phyloP scores from a whole-genome alignment of 2,329 filamentous ascomycete genomes.

The Plenodomus lindquistii region DNA sequence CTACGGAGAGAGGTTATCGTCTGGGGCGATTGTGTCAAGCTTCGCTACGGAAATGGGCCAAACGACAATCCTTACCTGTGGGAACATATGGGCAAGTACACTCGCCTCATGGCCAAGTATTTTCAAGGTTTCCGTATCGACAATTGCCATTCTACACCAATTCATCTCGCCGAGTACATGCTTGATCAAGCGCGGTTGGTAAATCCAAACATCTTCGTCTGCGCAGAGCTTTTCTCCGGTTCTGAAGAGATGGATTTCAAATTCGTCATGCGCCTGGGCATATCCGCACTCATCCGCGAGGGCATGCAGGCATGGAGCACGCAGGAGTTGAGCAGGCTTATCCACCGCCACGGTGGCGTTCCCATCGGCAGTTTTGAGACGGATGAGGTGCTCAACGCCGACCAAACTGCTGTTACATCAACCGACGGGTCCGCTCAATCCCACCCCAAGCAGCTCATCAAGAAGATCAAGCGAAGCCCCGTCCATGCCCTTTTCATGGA shows the following conservation, averaged over 20 bases:
- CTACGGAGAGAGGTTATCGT: constrained; percentile 95
- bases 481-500: constrained; percentile 98
- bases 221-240: constrained; percentile 93
- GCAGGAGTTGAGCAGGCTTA: constrained; percentile 85
- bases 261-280: constrained; percentile 88
- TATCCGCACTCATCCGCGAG: constrained; percentile 91
- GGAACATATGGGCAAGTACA: constrained; percentile 95
- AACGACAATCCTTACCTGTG: constrained; percentile 91
- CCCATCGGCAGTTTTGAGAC: constrained; percentile 97
- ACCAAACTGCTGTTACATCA: constrained; percentile 42
- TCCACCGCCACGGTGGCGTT: constrained; percentile 89
- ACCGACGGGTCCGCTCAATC: constrained; percentile 29
- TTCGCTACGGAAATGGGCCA: constrained; percentile 80
- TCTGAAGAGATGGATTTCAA: constrained; percentile 95
- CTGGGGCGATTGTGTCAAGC: constrained; percentile 97
- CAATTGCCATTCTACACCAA: constrained; percentile 94
- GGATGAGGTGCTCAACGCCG: constrained; percentile 75
- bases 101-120: constrained; percentile 87
- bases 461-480: constrained; percentile 81
- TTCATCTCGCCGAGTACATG: constrained; percentile 93
- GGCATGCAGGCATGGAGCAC: constrained; percentile 99
- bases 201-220: constrained; percentile 85
- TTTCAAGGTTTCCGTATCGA: constrained; percentile 96
- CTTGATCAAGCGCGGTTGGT: constrained; percentile 90
- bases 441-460: constrained; percentile 57